Percentiles rank a stretch among this genome's conserved stretches.
Conservation (phyloP, 164 flowering plant species). For the Tinospora cordifolia region DNA sequence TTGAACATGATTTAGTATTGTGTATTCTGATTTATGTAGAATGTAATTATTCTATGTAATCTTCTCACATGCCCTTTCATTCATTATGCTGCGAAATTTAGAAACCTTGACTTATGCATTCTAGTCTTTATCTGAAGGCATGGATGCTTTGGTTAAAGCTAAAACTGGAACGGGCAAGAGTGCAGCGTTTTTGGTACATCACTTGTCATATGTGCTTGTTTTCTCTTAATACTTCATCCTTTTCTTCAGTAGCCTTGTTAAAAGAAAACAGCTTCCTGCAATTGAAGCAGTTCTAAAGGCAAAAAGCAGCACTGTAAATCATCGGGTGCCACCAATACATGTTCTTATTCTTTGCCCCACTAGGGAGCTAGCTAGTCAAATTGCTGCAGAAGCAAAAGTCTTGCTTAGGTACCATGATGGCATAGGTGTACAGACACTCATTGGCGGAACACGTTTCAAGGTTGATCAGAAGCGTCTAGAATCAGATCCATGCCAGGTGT, state of each 20-base stretch:
- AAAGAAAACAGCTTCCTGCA: slow-evolving; percentile 92
- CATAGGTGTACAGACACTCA: slow-evolving; percentile 76
- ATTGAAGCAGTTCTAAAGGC: slow-evolving; percentile 95
- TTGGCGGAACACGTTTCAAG: slow-evolving; percentile 92
- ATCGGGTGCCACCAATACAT: slow-evolving; percentile 49
- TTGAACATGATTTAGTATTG: neutral
- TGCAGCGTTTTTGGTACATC: slow-evolving; percentile 81
- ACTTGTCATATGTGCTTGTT: slow-evolving; percentile 5
- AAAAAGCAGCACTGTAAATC: slow-evolving; percentile 22
- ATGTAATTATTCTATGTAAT: neutral
- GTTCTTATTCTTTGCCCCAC: slow-evolving; percentile 91
- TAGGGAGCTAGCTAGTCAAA: slow-evolving; percentile 93
- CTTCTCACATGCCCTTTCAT: too few relatives aligned
- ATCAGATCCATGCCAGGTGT: slow-evolving; percentile 80
- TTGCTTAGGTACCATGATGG: slow-evolving; percentile 76
- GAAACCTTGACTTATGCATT: neutral
- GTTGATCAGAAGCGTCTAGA: slow-evolving; percentile 80
- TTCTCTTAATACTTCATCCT: slow-evolving; percentile 11
- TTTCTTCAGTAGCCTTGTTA: slow-evolving; percentile 26
- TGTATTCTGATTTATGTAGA: neutral
- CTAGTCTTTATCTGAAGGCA: slow-evolving; percentile 31
- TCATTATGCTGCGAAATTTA: too few relatives aligned
- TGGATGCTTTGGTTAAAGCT: slow-evolving; percentile 86
- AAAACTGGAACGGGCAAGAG: slow-evolving; percentile 93
- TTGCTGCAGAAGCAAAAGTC: slow-evolving; percentile 86